Evolutionary conservation across 78 protist species (phyloP).

Genomic region (Blattamonas nauphoetae): DNA sequence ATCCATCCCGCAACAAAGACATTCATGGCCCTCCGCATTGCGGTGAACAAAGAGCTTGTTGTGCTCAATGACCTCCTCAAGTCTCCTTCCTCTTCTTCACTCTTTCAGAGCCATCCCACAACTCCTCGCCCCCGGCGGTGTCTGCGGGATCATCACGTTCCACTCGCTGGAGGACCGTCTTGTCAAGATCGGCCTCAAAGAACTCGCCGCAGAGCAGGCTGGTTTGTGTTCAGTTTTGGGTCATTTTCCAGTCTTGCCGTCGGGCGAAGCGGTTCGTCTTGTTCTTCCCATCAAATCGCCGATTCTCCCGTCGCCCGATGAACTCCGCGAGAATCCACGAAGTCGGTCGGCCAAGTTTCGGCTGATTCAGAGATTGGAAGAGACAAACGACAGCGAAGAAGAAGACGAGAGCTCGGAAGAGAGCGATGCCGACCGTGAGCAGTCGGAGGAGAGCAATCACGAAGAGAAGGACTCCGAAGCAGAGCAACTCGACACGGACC

Average conservation of each 20-base stretch:
- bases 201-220: neutral
- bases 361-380: neutral
- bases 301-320: neutral
- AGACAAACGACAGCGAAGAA: neutral
- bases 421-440: neutral
- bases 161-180: conserved; percentile 1
- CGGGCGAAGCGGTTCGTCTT: too few species aligned
- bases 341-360: conserved; percentile 8
- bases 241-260: too few species aligned
- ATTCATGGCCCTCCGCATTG: conserved; percentile 3
- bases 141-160: neutral
- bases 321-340: neutral
- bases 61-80: neutral
- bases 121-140: neutral
- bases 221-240: neutral
- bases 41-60: neutral
- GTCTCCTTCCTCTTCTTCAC: neutral
- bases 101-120: neutral
- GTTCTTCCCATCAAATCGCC: neutral
- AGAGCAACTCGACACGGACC: too few species aligned
- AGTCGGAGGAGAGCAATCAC: neutral
- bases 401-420: neutral
- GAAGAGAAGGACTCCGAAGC: neutral
- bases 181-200: neutral
- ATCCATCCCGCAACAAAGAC: conserved; percentile 6